Conservation (phyloP, 2,329 filamentous ascomycete genomes). For the Diaporthe ilicicola region DNA sequence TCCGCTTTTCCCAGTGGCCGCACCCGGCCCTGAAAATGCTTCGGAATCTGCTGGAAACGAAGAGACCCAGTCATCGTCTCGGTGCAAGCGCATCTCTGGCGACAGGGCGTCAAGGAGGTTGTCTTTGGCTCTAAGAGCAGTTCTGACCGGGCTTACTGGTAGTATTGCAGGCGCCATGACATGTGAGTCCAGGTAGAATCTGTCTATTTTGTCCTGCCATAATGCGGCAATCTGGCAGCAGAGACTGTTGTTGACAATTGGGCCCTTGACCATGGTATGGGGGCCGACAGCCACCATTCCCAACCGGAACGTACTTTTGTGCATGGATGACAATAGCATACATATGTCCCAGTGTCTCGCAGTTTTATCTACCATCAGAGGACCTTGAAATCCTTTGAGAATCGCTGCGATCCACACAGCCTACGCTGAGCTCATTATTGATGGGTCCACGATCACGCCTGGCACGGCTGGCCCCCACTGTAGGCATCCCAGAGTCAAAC, state of each 20-base stretch:
- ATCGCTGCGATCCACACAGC: neutral
- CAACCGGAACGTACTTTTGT: neutral
- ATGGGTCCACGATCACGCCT: neutral
- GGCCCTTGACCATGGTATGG: neutral
- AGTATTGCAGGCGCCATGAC: neutral
- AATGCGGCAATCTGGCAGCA: neutral
- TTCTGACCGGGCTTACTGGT: neutral
- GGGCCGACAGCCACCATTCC: neutral
- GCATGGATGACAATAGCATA: neutral
- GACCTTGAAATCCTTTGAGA: neutral
- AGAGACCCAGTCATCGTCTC: neutral
- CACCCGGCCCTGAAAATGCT: neutral
- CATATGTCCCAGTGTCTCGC: neutral
- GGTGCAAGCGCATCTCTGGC: neutral
- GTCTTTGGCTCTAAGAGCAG: neutral
- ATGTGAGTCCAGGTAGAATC: neutral
- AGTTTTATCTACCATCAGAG: neutral
- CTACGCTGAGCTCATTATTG: neutral
- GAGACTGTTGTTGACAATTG: neutral
- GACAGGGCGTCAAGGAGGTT: too few species aligned
- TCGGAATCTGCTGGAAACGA: conserved; percentile 4
- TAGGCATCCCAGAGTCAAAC: neutral
- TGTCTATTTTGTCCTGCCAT: neutral
- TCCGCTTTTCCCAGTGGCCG: neutral
- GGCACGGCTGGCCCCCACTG: neutral